Evolutionary conservation across 148 eudicot genomes (phyloP).

Genomic region (Rhododendron vialii): DNA sequence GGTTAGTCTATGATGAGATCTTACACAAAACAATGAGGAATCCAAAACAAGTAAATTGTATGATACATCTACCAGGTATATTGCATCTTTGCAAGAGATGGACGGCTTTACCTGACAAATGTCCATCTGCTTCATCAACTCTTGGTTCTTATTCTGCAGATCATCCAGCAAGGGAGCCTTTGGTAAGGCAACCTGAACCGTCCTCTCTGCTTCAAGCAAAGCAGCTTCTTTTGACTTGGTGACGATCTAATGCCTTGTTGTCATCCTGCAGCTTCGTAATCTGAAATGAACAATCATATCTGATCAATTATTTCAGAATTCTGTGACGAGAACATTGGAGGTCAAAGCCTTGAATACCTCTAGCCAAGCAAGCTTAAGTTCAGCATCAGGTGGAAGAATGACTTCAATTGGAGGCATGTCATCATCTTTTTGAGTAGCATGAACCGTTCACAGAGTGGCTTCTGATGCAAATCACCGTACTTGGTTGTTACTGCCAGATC

Average conservation of each 20-base stretch:
- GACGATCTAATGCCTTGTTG: constrained; percentile 58
- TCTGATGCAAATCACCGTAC: not conserved
- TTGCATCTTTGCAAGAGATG: too few species aligned
- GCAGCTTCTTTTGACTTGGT: constrained; percentile 75
- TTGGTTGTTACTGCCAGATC: not conserved
- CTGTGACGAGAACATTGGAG: not conserved
- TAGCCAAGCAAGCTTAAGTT: constrained; percentile 61
- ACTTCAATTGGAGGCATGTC: too few species aligned
- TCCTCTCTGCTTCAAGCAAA: constrained; percentile 62
- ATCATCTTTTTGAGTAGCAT: too few species aligned
- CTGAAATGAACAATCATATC: constrained; percentile 21
- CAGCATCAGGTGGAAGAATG: constrained; percentile 20
- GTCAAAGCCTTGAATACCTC: constrained; percentile 33
- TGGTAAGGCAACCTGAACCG: constrained; percentile 60
- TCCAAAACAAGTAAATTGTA: too few species aligned
- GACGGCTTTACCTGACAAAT: constrained; percentile 5
- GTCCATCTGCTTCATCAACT: constrained; percentile 67
- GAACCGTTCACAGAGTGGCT: too few species aligned
- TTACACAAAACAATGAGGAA: too few species aligned
- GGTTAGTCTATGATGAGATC: too few species aligned
- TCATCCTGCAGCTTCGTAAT: constrained; percentile 71
- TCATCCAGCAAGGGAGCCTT: constrained; percentile 74
- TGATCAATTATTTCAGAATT: not conserved
- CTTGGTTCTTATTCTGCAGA: constrained; percentile 66
- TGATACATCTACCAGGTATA: too few species aligned